A percentile compares a stretch with the other conserved stretches of the same genome.
phyloP scores from a whole-genome alignment of 1,139 yeast genomes.

The Magnusiomyces tetraspermus region DNA sequence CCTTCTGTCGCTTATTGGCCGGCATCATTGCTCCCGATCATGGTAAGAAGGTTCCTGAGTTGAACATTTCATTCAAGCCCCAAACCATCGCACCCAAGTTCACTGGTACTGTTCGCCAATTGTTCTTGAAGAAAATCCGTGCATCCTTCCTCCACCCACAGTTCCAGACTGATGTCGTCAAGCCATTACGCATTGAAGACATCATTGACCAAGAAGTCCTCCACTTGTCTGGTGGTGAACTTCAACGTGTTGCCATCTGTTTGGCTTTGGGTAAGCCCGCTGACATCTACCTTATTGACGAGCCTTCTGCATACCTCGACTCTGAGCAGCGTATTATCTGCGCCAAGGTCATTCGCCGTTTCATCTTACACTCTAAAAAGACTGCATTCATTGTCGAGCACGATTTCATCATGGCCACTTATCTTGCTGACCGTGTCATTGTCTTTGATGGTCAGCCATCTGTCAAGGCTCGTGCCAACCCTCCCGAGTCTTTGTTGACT shows the following conservation, averaged over 20 bases:
- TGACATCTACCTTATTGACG: slow-evolving; percentile 92
- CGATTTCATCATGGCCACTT: slow-evolving; percentile 99
- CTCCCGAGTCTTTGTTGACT: slow-evolving; percentile 86
- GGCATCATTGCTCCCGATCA: slow-evolving; percentile 85
- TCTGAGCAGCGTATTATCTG: slow-evolving; percentile 99
- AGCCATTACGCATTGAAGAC: slow-evolving; percentile 87
- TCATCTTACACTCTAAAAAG: slow-evolving; percentile 90
- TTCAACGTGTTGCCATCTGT: slow-evolving; percentile 97
- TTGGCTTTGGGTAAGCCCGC: slow-evolving; percentile 91
- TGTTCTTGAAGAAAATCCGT: slow-evolving; percentile 91
- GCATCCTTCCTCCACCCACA: slow-evolving; percentile 92
- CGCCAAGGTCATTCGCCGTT: slow-evolving; percentile 95
- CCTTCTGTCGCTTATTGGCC: slow-evolving; percentile 88
- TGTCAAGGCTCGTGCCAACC: slow-evolving; percentile 65
- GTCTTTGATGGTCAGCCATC: slow-evolving; percentile 96
- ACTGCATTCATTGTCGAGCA: slow-evolving; percentile 98
- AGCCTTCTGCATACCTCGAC: slow-evolving; percentile 96
- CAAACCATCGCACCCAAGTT: slow-evolving; percentile 98
- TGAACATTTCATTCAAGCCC: slow-evolving; percentile 94
- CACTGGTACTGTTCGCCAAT: slow-evolving; percentile 96
- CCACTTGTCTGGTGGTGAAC: slow-evolving; percentile 97
- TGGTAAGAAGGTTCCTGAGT: slow-evolving; percentile 67
- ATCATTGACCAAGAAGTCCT: slow-evolving; percentile 96
- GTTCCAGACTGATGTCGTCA: slow-evolving; percentile 95
- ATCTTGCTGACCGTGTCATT: slow-evolving; percentile 95